These are phyloP conservation scores for Leishmania lainsoni DNA, from an alignment of 208 protist species.

Conservation along the genomic window DNA sequence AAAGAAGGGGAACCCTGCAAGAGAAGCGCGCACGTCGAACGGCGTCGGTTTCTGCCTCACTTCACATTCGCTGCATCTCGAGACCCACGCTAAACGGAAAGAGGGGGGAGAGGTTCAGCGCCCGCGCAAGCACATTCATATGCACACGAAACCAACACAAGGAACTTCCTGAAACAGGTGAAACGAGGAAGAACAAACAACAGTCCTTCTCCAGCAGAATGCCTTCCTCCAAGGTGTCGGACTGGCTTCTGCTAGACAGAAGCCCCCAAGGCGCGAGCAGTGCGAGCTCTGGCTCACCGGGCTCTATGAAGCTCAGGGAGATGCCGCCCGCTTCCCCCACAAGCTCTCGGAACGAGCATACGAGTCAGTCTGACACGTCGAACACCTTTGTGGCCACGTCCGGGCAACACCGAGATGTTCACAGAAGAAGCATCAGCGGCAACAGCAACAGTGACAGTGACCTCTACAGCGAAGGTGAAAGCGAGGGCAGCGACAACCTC, in stretches of 20 bases:
- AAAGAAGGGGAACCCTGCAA: not conserved
- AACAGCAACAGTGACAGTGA: slow-evolving; percentile 23
- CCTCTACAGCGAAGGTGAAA: slow-evolving; percentile 36
- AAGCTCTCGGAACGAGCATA: not conserved
- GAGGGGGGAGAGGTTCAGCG: not conserved
- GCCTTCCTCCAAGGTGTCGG: not conserved
- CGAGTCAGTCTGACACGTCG: not conserved
- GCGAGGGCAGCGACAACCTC: slow-evolving; percentile 19
- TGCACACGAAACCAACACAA: not conserved
- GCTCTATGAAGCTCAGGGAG: not conserved
- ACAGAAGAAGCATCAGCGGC: slow-evolving; percentile 2
- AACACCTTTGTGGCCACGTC: not conserved
- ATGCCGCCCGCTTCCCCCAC: not conserved
- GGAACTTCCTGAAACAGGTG: not conserved
- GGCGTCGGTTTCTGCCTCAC: not conserved
- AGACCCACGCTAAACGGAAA: not conserved
- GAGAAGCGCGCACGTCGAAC: not conserved
- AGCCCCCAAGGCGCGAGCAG: not conserved
- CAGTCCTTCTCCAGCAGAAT: not conserved
- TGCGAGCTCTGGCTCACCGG: too few species aligned
- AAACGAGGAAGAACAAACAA: not conserved
- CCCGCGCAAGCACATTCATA: not conserved
- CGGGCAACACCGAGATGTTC: not conserved
- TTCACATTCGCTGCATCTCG: not conserved
- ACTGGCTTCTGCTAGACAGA: not conserved